A percentile compares a stretch with the other conserved stretches of the same genome.
phyloP scores from a whole-genome alignment of 2,329 filamentous ascomycete genomes.

The Penicillium sp. region DNA sequence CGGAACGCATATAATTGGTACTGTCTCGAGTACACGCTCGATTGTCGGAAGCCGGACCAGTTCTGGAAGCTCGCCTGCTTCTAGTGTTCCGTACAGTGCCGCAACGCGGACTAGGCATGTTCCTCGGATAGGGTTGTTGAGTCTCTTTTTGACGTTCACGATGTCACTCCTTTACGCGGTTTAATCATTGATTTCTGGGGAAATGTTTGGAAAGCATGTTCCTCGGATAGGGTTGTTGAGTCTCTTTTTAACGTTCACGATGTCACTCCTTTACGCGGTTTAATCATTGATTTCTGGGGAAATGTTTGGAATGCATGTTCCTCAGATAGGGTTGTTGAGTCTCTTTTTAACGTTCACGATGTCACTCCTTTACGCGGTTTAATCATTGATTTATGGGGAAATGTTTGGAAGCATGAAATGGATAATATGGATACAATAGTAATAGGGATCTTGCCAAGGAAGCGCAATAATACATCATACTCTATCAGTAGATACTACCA shows the following conservation, averaged over 20 bases:
- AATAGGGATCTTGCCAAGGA: background rate
- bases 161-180: slow-evolving; percentile 1
- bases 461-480: background rate
- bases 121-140: background rate
- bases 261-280: slow-evolving; percentile 2
- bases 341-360: background rate
- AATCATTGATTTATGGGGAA: background rate
- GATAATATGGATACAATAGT: background rate
- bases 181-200: background rate
- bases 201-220: background rate
- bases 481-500: no score
- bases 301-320: background rate
- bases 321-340: background rate
- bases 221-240: background rate
- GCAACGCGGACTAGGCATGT: background rate
- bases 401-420: background rate
- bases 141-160: background rate
- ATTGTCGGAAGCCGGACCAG: background rate
- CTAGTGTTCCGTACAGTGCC: background rate
- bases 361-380: slow-evolving; percentile 1
- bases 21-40: background rate
- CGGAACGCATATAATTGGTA: background rate
- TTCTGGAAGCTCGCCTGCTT: background rate
- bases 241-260: background rate
- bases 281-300: background rate